Percentiles rank a stretch among this genome's conserved stretches.
phyloP scores from a whole-genome alignment of 176 grass and related monocot genomes.

The Oryza officinalis region DNA sequence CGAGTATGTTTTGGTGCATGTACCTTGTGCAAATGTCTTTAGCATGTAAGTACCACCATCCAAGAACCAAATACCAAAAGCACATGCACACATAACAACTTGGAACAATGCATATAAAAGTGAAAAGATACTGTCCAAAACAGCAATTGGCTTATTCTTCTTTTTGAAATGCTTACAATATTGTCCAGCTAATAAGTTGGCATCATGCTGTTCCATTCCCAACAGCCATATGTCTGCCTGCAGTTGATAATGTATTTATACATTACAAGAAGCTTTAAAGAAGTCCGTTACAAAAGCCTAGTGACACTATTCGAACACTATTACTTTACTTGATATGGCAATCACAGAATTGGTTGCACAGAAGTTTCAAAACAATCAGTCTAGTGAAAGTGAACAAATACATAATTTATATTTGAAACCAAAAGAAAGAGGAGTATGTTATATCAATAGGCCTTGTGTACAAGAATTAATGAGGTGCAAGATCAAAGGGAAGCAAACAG shows the following conservation, averaged over 20 bases:
- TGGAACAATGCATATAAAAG: neutral
- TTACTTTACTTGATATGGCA: neutral
- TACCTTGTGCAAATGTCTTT: too few species aligned
- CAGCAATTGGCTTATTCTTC: conserved; percentile 53
- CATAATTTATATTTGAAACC: neutral
- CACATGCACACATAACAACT: neutral
- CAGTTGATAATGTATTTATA: conserved; percentile 1
- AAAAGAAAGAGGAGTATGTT: neutral
- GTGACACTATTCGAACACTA: neutral
- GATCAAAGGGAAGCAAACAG: neutral
- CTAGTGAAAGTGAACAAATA: neutral
- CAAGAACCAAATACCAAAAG: too few species aligned
- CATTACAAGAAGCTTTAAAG: neutral
- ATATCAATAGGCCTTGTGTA: neutral
- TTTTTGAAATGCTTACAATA: conserved; percentile 45
- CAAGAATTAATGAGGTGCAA: neutral
- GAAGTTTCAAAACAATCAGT: neutral
- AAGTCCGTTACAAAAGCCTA: neutral
- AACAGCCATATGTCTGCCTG: conserved; percentile 70
- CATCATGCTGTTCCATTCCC: conserved; percentile 57
- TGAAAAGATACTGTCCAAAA: conserved; percentile 52
- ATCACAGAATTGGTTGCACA: neutral
- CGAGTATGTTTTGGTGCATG: too few species aligned
- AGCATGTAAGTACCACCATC: too few species aligned
- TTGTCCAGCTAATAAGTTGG: conserved; percentile 46